Percentiles rank a stretch among this genome's conserved stretches.
phyloP scores from a whole-genome alignment of 108 stramenopile genomes.

The Cyclotella distinguenda region DNA sequence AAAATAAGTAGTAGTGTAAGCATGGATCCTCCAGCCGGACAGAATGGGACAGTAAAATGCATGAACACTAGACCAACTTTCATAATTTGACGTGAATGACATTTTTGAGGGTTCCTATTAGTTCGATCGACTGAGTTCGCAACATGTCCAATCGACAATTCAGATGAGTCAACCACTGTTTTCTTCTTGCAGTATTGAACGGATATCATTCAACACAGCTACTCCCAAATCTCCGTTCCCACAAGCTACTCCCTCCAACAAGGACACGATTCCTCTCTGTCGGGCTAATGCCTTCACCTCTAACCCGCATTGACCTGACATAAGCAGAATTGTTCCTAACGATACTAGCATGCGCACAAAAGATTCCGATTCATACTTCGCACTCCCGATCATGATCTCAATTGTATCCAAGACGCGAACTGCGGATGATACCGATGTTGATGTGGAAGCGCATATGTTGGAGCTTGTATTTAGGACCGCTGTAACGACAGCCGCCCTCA shows the following conservation, averaged over 20 bases:
- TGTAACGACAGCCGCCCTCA: slow-evolving; percentile 78
- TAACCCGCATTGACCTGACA: slow-evolving; percentile 36
- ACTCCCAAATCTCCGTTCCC: slow-evolving; percentile 63
- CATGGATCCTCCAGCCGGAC: too few relatives aligned
- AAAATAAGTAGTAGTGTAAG: too few relatives aligned
- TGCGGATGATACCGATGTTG: slow-evolving; percentile 28
- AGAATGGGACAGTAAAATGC: too few relatives aligned
- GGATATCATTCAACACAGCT: slow-evolving; percentile 69
- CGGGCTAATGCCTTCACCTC: slow-evolving; percentile 62
- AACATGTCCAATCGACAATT: neutral
- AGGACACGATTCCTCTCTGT: slow-evolving; percentile 53
- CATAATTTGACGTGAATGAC: too few relatives aligned
- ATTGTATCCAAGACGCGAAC: slow-evolving; percentile 45
- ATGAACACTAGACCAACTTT: too few relatives aligned
- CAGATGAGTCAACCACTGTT: neutral
- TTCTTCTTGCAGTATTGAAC: slow-evolving; percentile 26
- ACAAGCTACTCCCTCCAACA: slow-evolving; percentile 63
- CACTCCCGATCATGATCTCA: slow-evolving; percentile 49
- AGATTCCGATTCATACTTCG: slow-evolving; percentile 71
- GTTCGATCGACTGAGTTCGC: neutral
- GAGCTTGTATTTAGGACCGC: slow-evolving; percentile 69
- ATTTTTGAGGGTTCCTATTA: neutral
- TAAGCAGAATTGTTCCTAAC: slow-evolving; percentile 63
- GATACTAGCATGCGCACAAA: slow-evolving; percentile 64
- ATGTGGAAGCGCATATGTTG: slow-evolving; percentile 48